Base-by-base conservation (phyloP, 1,284 basidiomycete species). In the Puccinia coronata region DNA sequence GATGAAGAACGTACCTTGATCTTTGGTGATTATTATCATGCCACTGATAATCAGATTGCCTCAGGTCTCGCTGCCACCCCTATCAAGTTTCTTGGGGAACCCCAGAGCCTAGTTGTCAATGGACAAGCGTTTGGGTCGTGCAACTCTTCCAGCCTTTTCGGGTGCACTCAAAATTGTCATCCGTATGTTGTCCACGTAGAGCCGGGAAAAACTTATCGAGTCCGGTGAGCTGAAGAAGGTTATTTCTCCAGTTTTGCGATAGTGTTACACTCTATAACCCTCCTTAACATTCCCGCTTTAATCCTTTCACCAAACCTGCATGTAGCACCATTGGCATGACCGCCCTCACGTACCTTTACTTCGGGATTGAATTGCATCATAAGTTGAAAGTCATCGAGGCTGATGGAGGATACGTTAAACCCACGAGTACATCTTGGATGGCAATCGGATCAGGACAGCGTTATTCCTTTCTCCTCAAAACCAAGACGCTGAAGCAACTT, bases 1-100 rank as follows among this genome's bases (percentile, higher is more conserved):
- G 79, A 73, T 57, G 70, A 74, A n/a, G 79, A 81, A 65, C 51
- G 34, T 12, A 81, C 79, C 28, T 47, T 81, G 28, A 47, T 81
- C 0, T 81, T 81, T 36, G 61, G 51, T 55, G 79, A 81, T 74
- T 81, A 74, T 49, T 81, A 81, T 67, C 71, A 73, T 31, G 59
- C 69, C 9, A 63, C 70, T 20, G 79, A 81, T 43, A n/a, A 6
- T 16, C 55, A 74, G 47, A 73, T 81, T 23, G 20, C 61, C 28
- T 74, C 69, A 23, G 70, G 70, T 63, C 57, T 81, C 12, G 41
- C 69, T 49, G 31, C 55, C 43, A 63, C 28, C 16, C 79, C 79
- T 16, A 57, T 81, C 59, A 61, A 67, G 47, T 81, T 70, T 47
- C 53, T 71, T 20, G 79, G 79, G 12, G 79, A 81, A 49, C 79